These are phyloP conservation scores for Calophaca sinica DNA, from an alignment of 306 rosid genomes.

Conservation along the genomic window DNA sequence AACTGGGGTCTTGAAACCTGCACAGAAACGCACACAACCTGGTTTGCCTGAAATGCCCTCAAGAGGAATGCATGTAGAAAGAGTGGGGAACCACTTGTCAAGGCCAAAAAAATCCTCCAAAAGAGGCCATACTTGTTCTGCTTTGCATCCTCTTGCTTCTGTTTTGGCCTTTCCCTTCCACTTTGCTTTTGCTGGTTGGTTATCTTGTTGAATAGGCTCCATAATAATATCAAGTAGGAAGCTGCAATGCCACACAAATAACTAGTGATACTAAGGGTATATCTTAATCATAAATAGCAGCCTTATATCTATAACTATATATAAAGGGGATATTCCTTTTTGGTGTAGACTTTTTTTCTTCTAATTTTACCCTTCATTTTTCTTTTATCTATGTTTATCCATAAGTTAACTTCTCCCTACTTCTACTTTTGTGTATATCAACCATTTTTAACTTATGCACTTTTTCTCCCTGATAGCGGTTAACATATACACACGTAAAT, in stretches of 20 bases:
- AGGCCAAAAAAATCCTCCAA: constrained; percentile 71
- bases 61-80: constrained; percentile 54
- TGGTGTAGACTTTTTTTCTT: too few relatives aligned
- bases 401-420: too few relatives aligned
- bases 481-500: too few relatives aligned
- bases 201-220: constrained; percentile 9
- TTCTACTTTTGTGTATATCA: too few relatives aligned
- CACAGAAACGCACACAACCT: constrained; percentile 67
- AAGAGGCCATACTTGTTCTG: constrained; percentile 64
- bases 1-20: constrained; percentile 64
- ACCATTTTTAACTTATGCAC: too few relatives aligned
- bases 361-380: too few relatives aligned
- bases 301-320: too few relatives aligned
- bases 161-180: constrained; percentile 61
- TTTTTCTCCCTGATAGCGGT: too few relatives aligned
- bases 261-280: not conserved
- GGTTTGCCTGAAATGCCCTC: constrained; percentile 61
- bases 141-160: constrained; percentile 46
- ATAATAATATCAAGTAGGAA: constrained; percentile 36
- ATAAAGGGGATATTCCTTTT: too few relatives aligned
- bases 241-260: not conserved
- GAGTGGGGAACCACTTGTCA: constrained; percentile 64
- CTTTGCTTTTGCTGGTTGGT: constrained; percentile 17
- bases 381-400: too few relatives aligned
- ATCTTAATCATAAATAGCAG: not conserved